A percentile compares a stretch with the other conserved stretches of the same genome.
These are phyloP conservation scores for Hirsutella thompsonii DNA, from an alignment of 2,329 filamentous ascomycete genomes.

Conservation along the genomic window DNA sequence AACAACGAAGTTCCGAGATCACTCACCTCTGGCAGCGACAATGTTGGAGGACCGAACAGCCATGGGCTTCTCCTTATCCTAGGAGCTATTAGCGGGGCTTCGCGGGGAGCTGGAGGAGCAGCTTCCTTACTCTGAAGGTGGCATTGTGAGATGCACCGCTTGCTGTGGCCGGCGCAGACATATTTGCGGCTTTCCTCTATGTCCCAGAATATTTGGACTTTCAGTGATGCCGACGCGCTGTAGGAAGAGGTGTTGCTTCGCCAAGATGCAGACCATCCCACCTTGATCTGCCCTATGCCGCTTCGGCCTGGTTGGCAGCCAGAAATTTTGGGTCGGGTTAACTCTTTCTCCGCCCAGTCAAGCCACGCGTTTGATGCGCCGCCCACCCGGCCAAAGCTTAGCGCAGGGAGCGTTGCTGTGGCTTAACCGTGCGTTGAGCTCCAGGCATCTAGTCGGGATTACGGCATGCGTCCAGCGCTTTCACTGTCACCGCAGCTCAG, in stretches of 20 bases:
- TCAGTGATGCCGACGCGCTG: slow-evolving; percentile 14
- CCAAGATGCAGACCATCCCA: slow-evolving; percentile 18
- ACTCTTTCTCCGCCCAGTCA: slow-evolving; percentile 22
- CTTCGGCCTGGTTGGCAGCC: slow-evolving; percentile 8
- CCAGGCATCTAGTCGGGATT: slow-evolving; percentile 26
- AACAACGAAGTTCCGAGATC: not conserved
- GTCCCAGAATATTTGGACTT: slow-evolving; percentile 3
- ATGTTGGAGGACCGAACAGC: slow-evolving; percentile 95
- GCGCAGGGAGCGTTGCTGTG: slow-evolving; percentile 9
- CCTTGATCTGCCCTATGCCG: slow-evolving; percentile 23
- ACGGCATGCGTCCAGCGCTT: slow-evolving; percentile 24
- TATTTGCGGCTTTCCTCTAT: slow-evolving; percentile 27
- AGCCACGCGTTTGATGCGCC: no score
- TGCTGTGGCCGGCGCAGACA: slow-evolving; percentile 28
- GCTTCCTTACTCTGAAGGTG: slow-evolving; percentile 40
- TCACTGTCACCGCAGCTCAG: slow-evolving; percentile 8
- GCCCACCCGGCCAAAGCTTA: slow-evolving; percentile 11
- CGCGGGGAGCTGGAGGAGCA: slow-evolving; percentile 14
- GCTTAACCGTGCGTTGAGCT: slow-evolving; percentile 20
- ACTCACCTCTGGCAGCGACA: slow-evolving; percentile 80
- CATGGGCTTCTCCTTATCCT: slow-evolving; percentile 96
- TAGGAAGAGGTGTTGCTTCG: slow-evolving; percentile 8
- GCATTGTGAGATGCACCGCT: slow-evolving; percentile 32
- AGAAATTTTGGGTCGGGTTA: slow-evolving; percentile 27
- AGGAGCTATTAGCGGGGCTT: slow-evolving; percentile 23